These are phyloP conservation scores for Actinidia arguta DNA, from an alignment of 179 eudicot species.

Conservation along the genomic window DNA sequence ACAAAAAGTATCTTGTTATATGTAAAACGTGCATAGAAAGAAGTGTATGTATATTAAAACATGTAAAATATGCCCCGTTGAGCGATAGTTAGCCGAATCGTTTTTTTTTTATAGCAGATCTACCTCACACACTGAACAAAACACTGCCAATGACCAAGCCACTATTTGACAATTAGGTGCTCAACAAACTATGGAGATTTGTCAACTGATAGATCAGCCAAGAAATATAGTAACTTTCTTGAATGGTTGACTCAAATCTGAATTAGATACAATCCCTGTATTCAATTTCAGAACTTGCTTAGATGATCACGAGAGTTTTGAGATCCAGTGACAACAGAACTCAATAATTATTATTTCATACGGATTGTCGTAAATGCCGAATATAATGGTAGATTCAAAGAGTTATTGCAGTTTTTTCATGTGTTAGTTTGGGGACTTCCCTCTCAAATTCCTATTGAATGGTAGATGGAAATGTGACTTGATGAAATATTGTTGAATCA, in stretches of 20 bases:
- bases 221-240: background rate
- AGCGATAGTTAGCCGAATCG: too few relatives aligned
- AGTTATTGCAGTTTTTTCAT: background rate
- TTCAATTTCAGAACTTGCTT: too few relatives aligned
- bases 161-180: slow-evolving; percentile 6
- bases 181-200: background rate
- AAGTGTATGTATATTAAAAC: too few relatives aligned
- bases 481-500: background rate
- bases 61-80: too few relatives aligned
- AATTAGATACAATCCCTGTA: background rate
- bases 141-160: background rate
- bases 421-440: slow-evolving; percentile 13
- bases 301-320: too few relatives aligned
- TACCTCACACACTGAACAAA: background rate
- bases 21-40: too few relatives aligned
- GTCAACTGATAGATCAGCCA: background rate
- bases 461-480: slow-evolving; percentile 26
- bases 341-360: too few relatives aligned
- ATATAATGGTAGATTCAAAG: background rate
- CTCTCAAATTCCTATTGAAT: slow-evolving; percentile 16
- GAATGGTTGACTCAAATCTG: slow-evolving; percentile 3
- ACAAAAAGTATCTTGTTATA: too few relatives aligned
- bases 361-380: background rate
- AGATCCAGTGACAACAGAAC: background rate
- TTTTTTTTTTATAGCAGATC: too few relatives aligned